Evolutionary conservation across 1,139 yeast genomes (phyloP).

Genomic region (Saccharomycopsis hybrid): DNA sequence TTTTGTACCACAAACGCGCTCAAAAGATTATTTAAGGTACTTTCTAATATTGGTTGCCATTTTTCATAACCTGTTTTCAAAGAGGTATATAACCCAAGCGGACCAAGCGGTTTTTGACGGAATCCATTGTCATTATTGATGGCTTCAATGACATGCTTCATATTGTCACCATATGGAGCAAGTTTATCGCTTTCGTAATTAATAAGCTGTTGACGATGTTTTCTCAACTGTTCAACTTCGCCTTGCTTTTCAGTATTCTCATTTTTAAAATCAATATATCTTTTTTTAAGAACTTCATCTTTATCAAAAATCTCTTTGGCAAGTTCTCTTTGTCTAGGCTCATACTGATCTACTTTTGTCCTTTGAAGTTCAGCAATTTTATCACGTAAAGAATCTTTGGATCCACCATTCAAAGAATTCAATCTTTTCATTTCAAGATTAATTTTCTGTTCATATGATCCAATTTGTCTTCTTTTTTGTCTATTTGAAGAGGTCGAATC

Average conservation of each 20-base stretch:
- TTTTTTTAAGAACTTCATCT: constrained; percentile 22
- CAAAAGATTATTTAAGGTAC: constrained; percentile 40
- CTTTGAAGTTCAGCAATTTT: background rate
- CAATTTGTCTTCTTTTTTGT: constrained; percentile 30
- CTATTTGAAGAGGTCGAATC: constrained; percentile 24
- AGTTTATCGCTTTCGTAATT: constrained; percentile 23
- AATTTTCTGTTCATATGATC: constrained; percentile 29
- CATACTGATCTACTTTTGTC: background rate
- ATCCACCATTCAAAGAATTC: constrained; percentile 34
- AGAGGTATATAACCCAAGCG: constrained; percentile 60
- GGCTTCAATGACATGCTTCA: constrained; percentile 37
- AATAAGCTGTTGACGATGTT: constrained; percentile 17
- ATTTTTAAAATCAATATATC: background rate
- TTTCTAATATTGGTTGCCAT: constrained; percentile 62
- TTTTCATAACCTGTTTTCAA: constrained; percentile 48
- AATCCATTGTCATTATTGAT: constrained; percentile 35
- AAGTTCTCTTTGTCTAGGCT: background rate
- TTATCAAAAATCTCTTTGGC: constrained; percentile 13
- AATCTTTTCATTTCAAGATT: constrained; percentile 34
- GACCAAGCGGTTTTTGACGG: constrained; percentile 66
- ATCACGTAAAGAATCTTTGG: constrained; percentile 1
- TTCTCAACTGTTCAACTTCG: constrained; percentile 25
- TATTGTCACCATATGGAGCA: constrained; percentile 42
- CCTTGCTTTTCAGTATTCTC: constrained; percentile 21
- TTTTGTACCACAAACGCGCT: constrained; percentile 64